Conservation (phyloP, 805 yeast genomes). For the Debaryomyces prosopidis region DNA sequence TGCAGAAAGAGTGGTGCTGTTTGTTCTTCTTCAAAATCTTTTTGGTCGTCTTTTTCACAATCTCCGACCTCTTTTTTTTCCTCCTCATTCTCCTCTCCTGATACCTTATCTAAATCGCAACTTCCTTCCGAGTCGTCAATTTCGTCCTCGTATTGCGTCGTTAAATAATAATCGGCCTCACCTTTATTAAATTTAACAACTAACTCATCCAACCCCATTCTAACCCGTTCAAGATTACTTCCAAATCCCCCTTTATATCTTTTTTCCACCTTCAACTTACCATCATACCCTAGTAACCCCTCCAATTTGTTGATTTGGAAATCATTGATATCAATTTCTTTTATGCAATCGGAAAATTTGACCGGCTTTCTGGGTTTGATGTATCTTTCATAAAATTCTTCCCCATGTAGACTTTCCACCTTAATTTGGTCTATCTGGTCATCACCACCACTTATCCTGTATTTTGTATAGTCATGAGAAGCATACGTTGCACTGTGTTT, state of each 20-base stretch:
- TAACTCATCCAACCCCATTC: conserved; percentile 52
- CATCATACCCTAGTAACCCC: conserved; percentile 35
- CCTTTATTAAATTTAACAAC: conserved; percentile 42
- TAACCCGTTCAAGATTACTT: conserved; percentile 54
- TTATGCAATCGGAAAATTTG: conserved; percentile 20
- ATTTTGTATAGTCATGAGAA: background rate
- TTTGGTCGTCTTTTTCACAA: conserved; percentile 19
- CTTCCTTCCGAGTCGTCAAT: conserved; percentile 11
- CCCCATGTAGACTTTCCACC: background rate
- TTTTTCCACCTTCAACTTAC: conserved; percentile 55
- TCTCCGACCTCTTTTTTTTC: conserved; percentile 14
- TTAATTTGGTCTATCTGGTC: conserved; percentile 2
- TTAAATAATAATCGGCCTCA: conserved; percentile 54
- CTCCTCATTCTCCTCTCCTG: conserved; percentile 11
- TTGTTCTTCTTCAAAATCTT: conserved; percentile 17
- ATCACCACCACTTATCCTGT: background rate
- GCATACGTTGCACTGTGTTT: background rate
- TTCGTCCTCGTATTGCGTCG: conserved; percentile 66
- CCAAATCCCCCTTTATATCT: conserved; percentile 67
- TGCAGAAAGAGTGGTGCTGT: conserved; percentile 6
- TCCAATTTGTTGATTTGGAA: conserved; percentile 38
- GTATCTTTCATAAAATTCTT: conserved; percentile 38
- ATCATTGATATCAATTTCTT: conserved; percentile 32
- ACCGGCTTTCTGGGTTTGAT: conserved; percentile 51
- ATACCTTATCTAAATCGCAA: conserved; percentile 8